Evolutionary conservation across 139 green algal species (phyloP), one percentile per base, ranked within the genome.

Genomic region (Coelastrella sp.): DNA sequence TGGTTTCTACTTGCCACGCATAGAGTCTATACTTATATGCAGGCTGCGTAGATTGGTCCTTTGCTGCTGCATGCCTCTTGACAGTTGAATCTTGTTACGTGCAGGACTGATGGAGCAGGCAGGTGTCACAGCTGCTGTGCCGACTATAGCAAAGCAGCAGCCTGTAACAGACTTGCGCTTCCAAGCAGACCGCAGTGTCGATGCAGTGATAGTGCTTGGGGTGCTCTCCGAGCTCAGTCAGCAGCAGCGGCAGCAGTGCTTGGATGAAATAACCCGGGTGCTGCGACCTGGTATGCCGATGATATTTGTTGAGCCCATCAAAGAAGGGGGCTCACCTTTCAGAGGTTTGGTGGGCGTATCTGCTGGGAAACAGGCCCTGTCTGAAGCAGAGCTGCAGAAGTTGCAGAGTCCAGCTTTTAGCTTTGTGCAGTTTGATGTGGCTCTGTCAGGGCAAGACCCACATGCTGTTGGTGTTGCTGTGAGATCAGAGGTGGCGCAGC

Each of bases 21-120:
- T n/a, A 13, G 45, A 13, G 45, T 23, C 45, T 57, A 57, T n/a
- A n/a, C n/a, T n/a, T n/a, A n/a, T n/a, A n/a, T n/a, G n/a, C n/a
- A n/a, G n/a, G n/a, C n/a, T n/a, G n/a, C n/a, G n/a, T n/a, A 1
- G 17, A 32, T 64, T 21, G 30, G 53, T 27, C 7, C 7, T 27
- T 1, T n/a, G 17, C 53, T 64, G 53, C 21, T 64, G 53, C 53
- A 64, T 9, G 53, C 53, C 27, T 64, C 6, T 21, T 64, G 53
- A 64, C 21, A 21, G 53, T 27, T 34, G 53, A n/a, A 64, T 27
- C 53, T 9, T 27, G 6, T 19, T 34, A 27, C 53, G 9, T 73
- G 51, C 87, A 87, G 69, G 74, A 2, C 35, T 94, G 41, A 85
- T 90, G 81, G 91, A 95, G 86, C 91, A 95, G 80, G 92, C 91